Base-by-base conservation (phyloP, 352 stramenopile species). In the Pythium sp. region DNA sequence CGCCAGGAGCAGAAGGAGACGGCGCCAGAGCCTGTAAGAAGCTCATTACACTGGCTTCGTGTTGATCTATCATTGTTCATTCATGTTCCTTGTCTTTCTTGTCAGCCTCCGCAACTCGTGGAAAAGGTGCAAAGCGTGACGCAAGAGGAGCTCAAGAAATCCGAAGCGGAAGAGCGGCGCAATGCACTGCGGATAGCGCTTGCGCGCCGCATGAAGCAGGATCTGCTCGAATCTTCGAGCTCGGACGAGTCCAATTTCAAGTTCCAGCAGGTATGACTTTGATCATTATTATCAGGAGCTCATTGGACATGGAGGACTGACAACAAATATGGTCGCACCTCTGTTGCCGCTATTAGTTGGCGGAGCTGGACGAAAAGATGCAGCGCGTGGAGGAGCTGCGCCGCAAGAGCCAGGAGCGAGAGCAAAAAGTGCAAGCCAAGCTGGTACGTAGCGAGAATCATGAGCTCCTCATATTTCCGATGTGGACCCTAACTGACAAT, bases 151-250 rank as follows among this genome's bases (percentile, higher is more conserved):
- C 72, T 82, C 62, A 92, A 92, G 67, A 79, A 88, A 54, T 68
- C 80, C 0, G 81, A 92, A 46, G 77, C 80, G n/a, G 83, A 92
- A 51, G 79, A 91, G 53, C 82, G 84, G 3, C 80, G 83, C 59
- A 88, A 88, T 30, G 83, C 81, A 15, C 73, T 95, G 47, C 83
- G 82, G 24, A 80, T 91, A 70, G 80, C 87, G 8, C 73, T 95
- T 11, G 85, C 82, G 1, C 87, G 84, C 18, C 81, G 84, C 53
- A 91, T 95, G 84, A 95, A 93, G 69, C 84, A 93, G 61, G 87
- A 92, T 49, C 70, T 91, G 24, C 74, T 90, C n/a, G 78, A 87
- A 43, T 62, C 65, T 20, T 75, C 63, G 9, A 56, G 51, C 11
- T 22, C 69, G 24, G 72, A 69, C 58, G 68, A 74, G 26, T n/a